Percentiles rank a stretch among this genome's conserved stretches.
Evolutionary conservation across 768 basidiomycete genomes (phyloP).

Genomic region (Dentipellis sp.): DNA sequence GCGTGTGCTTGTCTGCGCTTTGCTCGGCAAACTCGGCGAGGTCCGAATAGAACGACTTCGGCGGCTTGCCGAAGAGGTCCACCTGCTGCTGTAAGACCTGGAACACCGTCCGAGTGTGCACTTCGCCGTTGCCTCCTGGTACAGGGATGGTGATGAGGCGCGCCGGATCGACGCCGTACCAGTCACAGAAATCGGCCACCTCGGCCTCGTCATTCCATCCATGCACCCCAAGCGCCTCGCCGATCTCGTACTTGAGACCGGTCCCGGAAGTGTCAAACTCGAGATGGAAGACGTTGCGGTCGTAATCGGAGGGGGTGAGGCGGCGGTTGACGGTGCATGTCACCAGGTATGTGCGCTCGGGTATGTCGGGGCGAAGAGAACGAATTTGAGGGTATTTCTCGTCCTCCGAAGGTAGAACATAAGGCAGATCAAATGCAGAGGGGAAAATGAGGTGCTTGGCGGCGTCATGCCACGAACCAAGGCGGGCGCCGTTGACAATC

Average conservation of each 20-base stretch:
- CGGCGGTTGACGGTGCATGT: constrained; percentile 92
- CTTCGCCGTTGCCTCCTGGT: constrained; percentile 45
- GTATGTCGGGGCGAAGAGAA: constrained; percentile 73
- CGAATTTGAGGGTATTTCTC: constrained; percentile 52
- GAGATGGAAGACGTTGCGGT: constrained; percentile 98
- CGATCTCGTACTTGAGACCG: constrained; percentile 89
- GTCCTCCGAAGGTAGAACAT: constrained; percentile 21
- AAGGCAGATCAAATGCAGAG: constrained; percentile 56
- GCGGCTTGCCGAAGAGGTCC: constrained; percentile 92
- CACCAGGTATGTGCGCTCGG: constrained; percentile 88
- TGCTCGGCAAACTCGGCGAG: constrained; percentile 68
- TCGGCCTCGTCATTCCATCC: constrained; percentile 95
- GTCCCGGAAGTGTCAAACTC: constrained; percentile 92
- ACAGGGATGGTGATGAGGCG: constrained; percentile 78
- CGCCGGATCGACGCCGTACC: constrained; percentile 84
- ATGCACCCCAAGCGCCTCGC: constrained; percentile 94
- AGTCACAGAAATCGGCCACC: constrained; percentile 79
- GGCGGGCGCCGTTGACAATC: constrained; percentile 48
- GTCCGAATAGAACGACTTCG: constrained; percentile 91
- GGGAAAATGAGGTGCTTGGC: constrained; percentile 89
- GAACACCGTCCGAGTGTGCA: constrained; percentile 91
- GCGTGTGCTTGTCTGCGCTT: constrained; percentile 63
- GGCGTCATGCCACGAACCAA: constrained; percentile 74
- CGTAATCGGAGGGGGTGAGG: constrained; percentile 90
- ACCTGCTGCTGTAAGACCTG: constrained; percentile 95